Conservation (phyloP, 1,284 basidiomycete genomes). For the Afroboletus lepidellus region DNA sequence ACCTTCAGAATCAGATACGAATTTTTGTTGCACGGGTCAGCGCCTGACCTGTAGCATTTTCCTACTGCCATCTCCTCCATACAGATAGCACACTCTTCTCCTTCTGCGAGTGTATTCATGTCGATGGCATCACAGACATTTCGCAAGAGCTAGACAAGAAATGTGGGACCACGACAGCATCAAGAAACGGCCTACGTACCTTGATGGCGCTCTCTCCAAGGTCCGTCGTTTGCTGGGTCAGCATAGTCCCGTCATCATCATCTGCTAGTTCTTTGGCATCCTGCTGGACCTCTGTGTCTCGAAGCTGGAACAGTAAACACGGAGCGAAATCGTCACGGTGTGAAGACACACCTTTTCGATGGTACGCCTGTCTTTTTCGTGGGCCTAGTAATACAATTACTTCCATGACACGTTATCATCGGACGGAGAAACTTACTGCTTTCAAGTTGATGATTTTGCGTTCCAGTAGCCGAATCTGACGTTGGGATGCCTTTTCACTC, state of each 20-base stretch:
- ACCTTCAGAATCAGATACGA: background rate
- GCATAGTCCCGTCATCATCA: background rate
- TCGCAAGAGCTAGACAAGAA: conserved; percentile 40
- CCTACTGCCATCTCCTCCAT: conserved; percentile 37
- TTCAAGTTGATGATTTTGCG: conserved; percentile 4
- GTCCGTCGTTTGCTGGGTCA: conserved; percentile 4
- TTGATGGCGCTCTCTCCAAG: conserved; percentile 11
- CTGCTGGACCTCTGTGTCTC: conserved; percentile 13
- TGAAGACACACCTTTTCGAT: conserved; percentile 15
- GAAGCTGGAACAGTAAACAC: conserved; percentile 12
- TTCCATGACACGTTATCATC: background rate
- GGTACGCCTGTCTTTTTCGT: conserved; percentile 11
- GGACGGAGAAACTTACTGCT: conserved; percentile 1
- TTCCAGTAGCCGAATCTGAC: conserved; percentile 15
- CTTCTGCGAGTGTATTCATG: conserved; percentile 41
- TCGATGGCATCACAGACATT: conserved; percentile 42
- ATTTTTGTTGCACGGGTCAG: background rate
- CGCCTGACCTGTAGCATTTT: conserved; percentile 37
- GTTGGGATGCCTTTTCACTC: background rate
- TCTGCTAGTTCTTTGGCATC: conserved; percentile 16
- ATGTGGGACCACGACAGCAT: background rate
- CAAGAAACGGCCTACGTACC: conserved; percentile 2
- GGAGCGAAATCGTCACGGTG: background rate
- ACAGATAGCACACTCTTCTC: conserved; percentile 48
- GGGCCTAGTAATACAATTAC: conserved; percentile 5